Evolutionary conservation across 345 rosid species (phyloP).

Genomic region (Arabidopsis arenosa): DNA sequence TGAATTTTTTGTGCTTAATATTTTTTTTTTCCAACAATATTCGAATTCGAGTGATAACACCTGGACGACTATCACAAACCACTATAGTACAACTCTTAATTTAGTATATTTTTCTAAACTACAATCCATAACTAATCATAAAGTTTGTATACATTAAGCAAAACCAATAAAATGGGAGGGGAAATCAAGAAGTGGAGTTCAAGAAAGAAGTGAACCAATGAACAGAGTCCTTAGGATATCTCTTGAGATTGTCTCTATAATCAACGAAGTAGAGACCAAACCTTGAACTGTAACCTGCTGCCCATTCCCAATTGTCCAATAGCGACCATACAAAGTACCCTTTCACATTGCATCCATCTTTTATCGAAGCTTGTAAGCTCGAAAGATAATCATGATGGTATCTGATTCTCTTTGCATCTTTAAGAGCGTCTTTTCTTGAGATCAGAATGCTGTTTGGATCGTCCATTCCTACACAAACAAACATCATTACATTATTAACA

Average conservation of each 20-base stretch:
- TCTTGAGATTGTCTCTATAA: slow-evolving; percentile 76
- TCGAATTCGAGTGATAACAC: too few relatives aligned
- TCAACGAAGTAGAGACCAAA: slow-evolving; percentile 94
- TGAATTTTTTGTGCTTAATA: neutral
- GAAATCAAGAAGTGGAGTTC: slow-evolving; percentile 46
- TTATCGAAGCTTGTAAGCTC: slow-evolving; percentile 78
- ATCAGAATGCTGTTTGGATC: slow-evolving; percentile 62
- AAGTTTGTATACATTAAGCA: neutral
- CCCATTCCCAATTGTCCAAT: slow-evolving; percentile 97
- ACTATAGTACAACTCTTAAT: neutral
- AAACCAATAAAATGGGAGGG: neutral
- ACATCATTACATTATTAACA: neutral
- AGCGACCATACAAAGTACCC: slow-evolving; percentile 94
- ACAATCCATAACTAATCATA: slow-evolving; percentile 14
- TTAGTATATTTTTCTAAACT: neutral
- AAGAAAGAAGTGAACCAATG: slow-evolving; percentile 93
- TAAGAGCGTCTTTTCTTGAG: slow-evolving; percentile 61
- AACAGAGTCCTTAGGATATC: slow-evolving; percentile 90
- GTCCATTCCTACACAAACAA: slow-evolving; percentile 80
- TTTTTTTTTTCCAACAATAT: neutral
- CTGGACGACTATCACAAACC: neutral
- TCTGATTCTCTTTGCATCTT: slow-evolving; percentile 80
- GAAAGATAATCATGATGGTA: slow-evolving; percentile 83
- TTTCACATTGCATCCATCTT: slow-evolving; percentile 95
- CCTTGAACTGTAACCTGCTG: slow-evolving; percentile 84